Conservation (phyloP, 2,329 filamentous ascomycete genomes). For the Colletotrichum plurivorum region DNA sequence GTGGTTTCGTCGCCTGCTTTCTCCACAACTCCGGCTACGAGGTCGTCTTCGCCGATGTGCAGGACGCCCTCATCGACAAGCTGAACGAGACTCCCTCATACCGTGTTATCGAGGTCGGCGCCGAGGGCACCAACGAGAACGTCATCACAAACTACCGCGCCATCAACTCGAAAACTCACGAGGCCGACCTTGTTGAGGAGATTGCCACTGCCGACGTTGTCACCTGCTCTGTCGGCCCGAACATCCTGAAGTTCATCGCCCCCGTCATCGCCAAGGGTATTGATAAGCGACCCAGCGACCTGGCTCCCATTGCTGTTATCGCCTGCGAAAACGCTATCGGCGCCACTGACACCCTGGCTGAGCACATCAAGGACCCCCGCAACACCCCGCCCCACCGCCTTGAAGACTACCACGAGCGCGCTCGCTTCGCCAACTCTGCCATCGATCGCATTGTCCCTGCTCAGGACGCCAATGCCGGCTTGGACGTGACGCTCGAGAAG, state of each 20-base stretch:
- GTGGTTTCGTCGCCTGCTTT: conserved; percentile 91
- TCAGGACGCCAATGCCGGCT: conserved; percentile 82
- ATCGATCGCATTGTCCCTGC: conserved; percentile 98
- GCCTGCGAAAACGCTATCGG: conserved; percentile 98
- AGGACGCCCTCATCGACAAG: conserved; percentile 83
- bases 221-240: conserved; percentile 97
- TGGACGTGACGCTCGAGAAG: conserved; percentile 96
- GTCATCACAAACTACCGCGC: conserved; percentile 96
- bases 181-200: conserved; percentile 85
- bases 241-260: conserved; percentile 96
- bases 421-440: conserved; percentile 95
- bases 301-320: conserved; percentile 87
- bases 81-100: conserved; percentile 85
- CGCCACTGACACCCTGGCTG: conserved; percentile 89
- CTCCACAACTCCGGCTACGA: conserved; percentile 95
- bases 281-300: conserved; percentile 75
- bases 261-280: conserved; percentile 96
- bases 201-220: conserved; percentile 91
- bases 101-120: conserved; percentile 92
- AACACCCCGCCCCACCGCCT: conserved; percentile 80
- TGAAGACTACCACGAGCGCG: conserved; percentile 78
- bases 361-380: conserved; percentile 81
- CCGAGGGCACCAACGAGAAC: conserved; percentile 84
- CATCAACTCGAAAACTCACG: conserved; percentile 92
- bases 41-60: conserved; percentile 96